Evolutionary conservation across 2,329 filamentous ascomycete genomes (phyloP).

Genomic region (Microthyrium microscopicum): DNA sequence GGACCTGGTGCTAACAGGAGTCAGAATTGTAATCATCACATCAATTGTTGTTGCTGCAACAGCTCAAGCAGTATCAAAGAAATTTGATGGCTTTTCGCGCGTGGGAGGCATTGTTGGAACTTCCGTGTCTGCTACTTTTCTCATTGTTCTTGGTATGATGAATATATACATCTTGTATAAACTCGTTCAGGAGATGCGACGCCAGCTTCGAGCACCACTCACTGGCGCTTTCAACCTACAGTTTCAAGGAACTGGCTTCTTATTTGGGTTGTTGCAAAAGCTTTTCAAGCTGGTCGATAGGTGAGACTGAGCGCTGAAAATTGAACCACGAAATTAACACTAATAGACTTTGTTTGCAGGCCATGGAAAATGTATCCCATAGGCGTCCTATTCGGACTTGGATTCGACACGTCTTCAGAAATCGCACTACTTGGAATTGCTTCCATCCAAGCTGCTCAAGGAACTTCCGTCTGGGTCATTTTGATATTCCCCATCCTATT

Average conservation of each 20-base stretch:
- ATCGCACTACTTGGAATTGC: slow-evolving; percentile 84
- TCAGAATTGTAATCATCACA: slow-evolving; percentile 65
- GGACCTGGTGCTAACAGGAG: not conserved
- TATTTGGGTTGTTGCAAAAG: slow-evolving; percentile 53
- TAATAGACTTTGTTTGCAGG: no score
- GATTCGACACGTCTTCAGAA: slow-evolving; percentile 91
- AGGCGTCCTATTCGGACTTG: slow-evolving; percentile 71
- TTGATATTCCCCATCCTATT: slow-evolving; percentile 82
- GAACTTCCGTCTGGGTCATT: slow-evolving; percentile 87
- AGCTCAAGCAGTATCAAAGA: slow-evolving; percentile 61
- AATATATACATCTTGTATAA: slow-evolving; percentile 77
- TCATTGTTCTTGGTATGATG: slow-evolving; percentile 66
- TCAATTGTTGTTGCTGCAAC: slow-evolving; percentile 87
- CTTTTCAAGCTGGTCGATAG: slow-evolving; percentile 59
- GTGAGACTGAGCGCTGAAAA: no score
- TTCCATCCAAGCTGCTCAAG: slow-evolving; percentile 67
- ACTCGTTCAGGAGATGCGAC: slow-evolving; percentile 51
- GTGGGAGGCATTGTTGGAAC: slow-evolving; percentile 84
- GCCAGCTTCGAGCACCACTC: slow-evolving; percentile 34
- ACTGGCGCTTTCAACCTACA: slow-evolving; percentile 39
- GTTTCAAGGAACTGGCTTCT: slow-evolving; percentile 60
- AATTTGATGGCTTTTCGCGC: slow-evolving; percentile 63
- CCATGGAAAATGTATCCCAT: slow-evolving; percentile 96
- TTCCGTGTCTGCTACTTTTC: slow-evolving; percentile 65
- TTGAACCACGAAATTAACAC: not conserved